Evolutionary conservation across 1,284 basidiomycete genomes (phyloP), one percentile per base, ranked within the genome.

Genomic region (Apiotrichum akiyoshidainum): DNA sequence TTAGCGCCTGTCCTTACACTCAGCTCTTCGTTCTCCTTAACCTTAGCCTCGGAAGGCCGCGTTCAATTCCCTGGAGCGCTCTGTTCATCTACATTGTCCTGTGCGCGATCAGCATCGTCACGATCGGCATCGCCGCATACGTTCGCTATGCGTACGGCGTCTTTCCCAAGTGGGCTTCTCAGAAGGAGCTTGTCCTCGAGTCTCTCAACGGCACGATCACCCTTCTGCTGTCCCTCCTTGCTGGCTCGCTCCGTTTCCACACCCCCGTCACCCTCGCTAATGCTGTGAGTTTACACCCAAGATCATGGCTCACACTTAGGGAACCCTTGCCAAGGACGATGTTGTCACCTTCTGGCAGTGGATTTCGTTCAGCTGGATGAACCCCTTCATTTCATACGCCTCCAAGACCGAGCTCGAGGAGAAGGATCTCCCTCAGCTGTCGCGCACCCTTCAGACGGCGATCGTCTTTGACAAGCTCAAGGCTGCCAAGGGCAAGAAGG

Each of bases 311-410:
- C 46, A 34, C 35, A 35, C 33, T 37, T 48, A 59, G 37, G 33
- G 56, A 2, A 45, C 17, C 1, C 35, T 61, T 6, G 49, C 37
- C 9, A 40, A 40, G 5, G 89, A 92, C 73, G 89, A 92, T 69
- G 79, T 82, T 57, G 86, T 85, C 45, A 85, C 82, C n/a, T 78
- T 92, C 16, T 87, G 85, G 83, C 80, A 84, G n/a, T 91, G 89
- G 87, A 80, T 84, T 53, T 85, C 83, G 1, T 91, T 91, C 72
- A 82, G 83, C 2, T 92, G 90, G 78, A 82, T 92, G 47, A 83
- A 86, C 66, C 84, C 86, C 0, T 79, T 91, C 49, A 84, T 91
- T 68, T 47, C 47, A 8, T 65, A 84, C 76, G 88, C 88, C 14
- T 81, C 83, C 17, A 66, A 80, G 54, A 80, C 79, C 10, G 88